Base-by-base conservation (phyloP, 176 grass and related monocot species). In the Areca catechu region DNA sequence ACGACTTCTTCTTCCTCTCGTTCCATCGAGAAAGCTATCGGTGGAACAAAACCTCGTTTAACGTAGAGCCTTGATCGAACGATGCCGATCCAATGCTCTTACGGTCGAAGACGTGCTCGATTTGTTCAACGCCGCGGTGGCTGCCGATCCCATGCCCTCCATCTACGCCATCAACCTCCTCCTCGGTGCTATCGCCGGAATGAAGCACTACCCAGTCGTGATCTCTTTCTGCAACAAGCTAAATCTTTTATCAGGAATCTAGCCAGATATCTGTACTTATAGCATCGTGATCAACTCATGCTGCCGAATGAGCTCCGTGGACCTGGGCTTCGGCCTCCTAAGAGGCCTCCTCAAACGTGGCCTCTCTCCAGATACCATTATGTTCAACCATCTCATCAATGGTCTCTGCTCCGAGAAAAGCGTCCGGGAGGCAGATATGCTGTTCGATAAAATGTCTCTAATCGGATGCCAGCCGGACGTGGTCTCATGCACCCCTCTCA, bases 371-470 rank as follows among this genome's bases (percentile, higher is more conserved):
- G 10, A 24, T 3, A 15, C 4, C 0, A 1, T 16, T 1, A 34
- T 7, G 5, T 63, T 54, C 14, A 37, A 0, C 48, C 7, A 3
- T 16, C 19, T 85, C 12, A 48, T 85, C 19, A 57, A n/a, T 7
- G 68, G 52, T 2, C n/a, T 81, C 14, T 75, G 70, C 9, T 3
- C 17, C 4, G 23, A 47, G n/a, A 67, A 71, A 19, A 76, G 22
- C 19, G 22, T 58, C 0, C 20, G 61, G 48, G 69, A 69, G 14
- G 6, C 57, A 34, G 49, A 48, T 14, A 21, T 68, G 16, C 21
- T 80, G 50, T 27, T 72, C 17, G 59, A 68, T 15, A 80, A 37
- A 49, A 80, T 76, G 76, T 54, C 67, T 34, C 21, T 71, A 37
- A 16, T 80, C 15, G 66, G 71, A 14, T 71, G 69, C 37, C 6